These are phyloP conservation scores for Danielia oregonensis DNA, from an alignment of 805 yeast genomes.

Conservation along the genomic window DNA sequence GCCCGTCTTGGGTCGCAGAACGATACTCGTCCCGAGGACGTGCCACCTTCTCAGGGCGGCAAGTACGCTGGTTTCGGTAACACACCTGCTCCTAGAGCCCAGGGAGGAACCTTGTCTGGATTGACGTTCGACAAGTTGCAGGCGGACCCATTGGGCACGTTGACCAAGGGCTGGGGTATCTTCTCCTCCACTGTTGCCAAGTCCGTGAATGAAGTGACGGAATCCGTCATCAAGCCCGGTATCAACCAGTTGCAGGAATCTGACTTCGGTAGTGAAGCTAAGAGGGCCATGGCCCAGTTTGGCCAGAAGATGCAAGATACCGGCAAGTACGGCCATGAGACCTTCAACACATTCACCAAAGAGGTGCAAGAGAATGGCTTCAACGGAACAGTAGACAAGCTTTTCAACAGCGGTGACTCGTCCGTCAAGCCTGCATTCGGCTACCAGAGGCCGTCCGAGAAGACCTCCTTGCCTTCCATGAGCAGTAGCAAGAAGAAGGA, in stretches of 20 bases:
- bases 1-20: conserved; percentile 74
- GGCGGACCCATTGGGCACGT: conserved; percentile 85
- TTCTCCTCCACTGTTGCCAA: conserved; percentile 82
- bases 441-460: conserved; percentile 50
- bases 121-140: conserved; percentile 69
- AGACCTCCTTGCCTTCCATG: conserved; percentile 54
- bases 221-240: conserved; percentile 87
- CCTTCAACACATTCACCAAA: conserved; percentile 54
- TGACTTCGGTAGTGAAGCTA: conserved; percentile 78
- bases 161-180: conserved; percentile 90
- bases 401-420: conserved; percentile 55
- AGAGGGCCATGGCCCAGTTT: conserved; percentile 92
- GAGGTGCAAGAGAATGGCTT: conserved; percentile 39
- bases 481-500: conserved; percentile 33
- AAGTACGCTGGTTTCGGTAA: conserved; percentile 89
- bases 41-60: conserved; percentile 95
- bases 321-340: conserved; percentile 68
- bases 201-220: conserved; percentile 81
- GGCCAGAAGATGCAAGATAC: conserved; percentile 93
- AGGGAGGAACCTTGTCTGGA: conserved; percentile 46
- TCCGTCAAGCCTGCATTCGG: conserved; percentile 61
- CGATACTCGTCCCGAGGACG: conserved; percentile 64
- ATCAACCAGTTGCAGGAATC: conserved; percentile 71
- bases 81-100: conserved; percentile 50
- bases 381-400: conserved; percentile 31